These are phyloP conservation scores for Eucalyptus tenuipes DNA, from an alignment of 345 rosid species.

Conservation along the genomic window DNA sequence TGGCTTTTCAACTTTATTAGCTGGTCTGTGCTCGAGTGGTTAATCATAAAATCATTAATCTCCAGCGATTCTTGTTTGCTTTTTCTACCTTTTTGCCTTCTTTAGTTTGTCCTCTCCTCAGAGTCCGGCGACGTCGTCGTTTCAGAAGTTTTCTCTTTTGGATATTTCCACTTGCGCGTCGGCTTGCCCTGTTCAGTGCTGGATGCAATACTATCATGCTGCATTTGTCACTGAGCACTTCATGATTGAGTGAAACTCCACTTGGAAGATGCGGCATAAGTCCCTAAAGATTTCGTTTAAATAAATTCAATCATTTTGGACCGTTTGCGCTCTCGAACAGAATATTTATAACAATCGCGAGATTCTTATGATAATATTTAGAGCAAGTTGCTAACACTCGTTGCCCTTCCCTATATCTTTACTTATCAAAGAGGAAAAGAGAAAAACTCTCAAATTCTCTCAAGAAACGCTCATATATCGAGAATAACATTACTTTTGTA, in stretches of 20 bases:
- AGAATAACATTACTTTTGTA: background rate
- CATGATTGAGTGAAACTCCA: background rate
- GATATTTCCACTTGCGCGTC: background rate
- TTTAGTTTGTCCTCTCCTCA: background rate
- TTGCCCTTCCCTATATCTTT: background rate
- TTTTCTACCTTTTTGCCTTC: background rate
- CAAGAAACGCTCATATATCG: background rate
- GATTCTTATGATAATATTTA: background rate
- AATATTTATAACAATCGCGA: background rate
- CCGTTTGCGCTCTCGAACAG: background rate
- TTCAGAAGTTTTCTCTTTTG: background rate
- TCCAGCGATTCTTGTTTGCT: background rate
- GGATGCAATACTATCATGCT: background rate
- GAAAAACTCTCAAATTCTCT: background rate
- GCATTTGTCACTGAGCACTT: background rate
- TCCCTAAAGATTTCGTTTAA: background rate
- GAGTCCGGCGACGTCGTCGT: background rate
- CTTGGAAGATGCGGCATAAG: background rate
- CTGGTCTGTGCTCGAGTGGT: background rate
- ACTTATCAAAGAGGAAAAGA: background rate
- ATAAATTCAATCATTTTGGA: background rate
- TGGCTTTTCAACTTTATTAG: background rate
- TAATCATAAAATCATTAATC: background rate
- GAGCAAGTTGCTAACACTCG: background rate
- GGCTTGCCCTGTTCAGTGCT: background rate